These are phyloP conservation scores for Rubia peregrina DNA, from an alignment of 305 asterid species.

Conservation along the genomic window DNA sequence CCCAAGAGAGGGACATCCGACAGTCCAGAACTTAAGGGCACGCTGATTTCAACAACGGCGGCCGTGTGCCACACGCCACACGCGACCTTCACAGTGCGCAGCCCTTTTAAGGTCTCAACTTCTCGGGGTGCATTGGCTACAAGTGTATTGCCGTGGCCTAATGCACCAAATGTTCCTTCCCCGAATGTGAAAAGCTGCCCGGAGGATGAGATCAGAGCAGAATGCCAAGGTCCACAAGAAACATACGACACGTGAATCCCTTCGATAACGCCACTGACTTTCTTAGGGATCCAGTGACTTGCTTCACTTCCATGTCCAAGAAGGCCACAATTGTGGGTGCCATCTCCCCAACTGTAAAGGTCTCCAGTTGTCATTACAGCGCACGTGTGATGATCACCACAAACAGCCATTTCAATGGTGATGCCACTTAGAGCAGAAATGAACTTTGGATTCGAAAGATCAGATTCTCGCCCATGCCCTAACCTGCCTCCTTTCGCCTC, in stretches of 20 bases:
- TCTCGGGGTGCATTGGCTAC: constrained; percentile 43
- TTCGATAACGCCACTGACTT: constrained; percentile 50
- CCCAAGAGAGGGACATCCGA: constrained; percentile 30
- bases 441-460: constrained; percentile 55
- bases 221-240: constrained; percentile 94
- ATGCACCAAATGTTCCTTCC: constrained; percentile 84
- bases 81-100: constrained; percentile 44
- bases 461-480: constrained; percentile 75
- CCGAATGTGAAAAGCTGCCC: constrained; percentile 75
- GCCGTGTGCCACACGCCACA: constrained; percentile 98
- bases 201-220: constrained; percentile 53
- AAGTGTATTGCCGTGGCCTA: constrained; percentile 65
- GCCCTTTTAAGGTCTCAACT: constrained; percentile 62
- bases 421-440: constrained; percentile 51
- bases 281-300: constrained; percentile 81
- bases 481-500: constrained; percentile 77
- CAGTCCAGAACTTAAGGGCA: constrained; percentile 21
- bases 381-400: constrained; percentile 78
- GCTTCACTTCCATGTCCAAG: constrained; percentile 69
- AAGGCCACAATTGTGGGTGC: constrained; percentile 44
- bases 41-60: constrained; percentile 51
- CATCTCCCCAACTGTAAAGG: constrained; percentile 83
- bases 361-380: constrained; percentile 79
- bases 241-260: constrained; percentile 63
- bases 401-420: constrained; percentile 55